These are phyloP conservation scores for Lasiodiplodia citricola DNA, from an alignment of 2,329 filamentous ascomycete genomes.

Conservation along the genomic window DNA sequence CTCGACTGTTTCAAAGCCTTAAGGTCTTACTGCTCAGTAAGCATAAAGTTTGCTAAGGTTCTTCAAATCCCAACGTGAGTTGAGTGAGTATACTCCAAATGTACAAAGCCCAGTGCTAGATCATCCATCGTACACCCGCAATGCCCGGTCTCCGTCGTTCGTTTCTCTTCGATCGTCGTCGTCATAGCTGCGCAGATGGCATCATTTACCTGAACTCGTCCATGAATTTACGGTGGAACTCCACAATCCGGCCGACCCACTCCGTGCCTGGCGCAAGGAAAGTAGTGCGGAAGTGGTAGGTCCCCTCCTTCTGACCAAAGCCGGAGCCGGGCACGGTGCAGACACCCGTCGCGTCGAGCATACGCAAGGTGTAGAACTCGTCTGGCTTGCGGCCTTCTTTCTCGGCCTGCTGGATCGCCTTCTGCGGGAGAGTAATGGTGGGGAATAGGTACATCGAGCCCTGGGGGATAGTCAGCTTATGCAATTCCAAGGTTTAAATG, in stretches of 20 bases:
- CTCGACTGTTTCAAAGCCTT: not conserved
- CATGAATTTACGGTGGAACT: slow-evolving; percentile 93
- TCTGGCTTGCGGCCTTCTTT: slow-evolving; percentile 77
- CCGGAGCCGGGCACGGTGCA: slow-evolving; percentile 92
- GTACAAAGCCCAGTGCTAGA: slow-evolving; percentile 8
- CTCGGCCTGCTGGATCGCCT: slow-evolving; percentile 76
- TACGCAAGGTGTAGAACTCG: slow-evolving; percentile 90
- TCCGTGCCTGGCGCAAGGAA: slow-evolving; percentile 96
- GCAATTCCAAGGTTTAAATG: not conserved
- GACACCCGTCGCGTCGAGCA: slow-evolving; percentile 92
- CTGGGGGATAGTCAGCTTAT: slow-evolving; percentile 47
- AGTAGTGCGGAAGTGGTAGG: slow-evolving; percentile 92
- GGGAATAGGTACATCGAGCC: slow-evolving; percentile 99
- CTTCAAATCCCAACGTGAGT: not conserved
- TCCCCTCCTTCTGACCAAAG: slow-evolving; percentile 92
- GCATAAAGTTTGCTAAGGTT: not conserved
- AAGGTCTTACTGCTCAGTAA: slow-evolving; percentile 11
- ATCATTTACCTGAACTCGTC: slow-evolving; percentile 66
- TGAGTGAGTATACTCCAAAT: slow-evolving; percentile 9
- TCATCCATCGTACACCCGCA: slow-evolving; percentile 8
- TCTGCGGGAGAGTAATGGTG: slow-evolving; percentile 78
- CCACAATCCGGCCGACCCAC: slow-evolving; percentile 84
- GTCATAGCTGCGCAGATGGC: not conserved
- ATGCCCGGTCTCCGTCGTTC: not conserved
- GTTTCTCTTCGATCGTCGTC: not conserved